Base-by-base conservation (phyloP, 108 stramenopile species). In the Skeletonema costatum region DNA sequence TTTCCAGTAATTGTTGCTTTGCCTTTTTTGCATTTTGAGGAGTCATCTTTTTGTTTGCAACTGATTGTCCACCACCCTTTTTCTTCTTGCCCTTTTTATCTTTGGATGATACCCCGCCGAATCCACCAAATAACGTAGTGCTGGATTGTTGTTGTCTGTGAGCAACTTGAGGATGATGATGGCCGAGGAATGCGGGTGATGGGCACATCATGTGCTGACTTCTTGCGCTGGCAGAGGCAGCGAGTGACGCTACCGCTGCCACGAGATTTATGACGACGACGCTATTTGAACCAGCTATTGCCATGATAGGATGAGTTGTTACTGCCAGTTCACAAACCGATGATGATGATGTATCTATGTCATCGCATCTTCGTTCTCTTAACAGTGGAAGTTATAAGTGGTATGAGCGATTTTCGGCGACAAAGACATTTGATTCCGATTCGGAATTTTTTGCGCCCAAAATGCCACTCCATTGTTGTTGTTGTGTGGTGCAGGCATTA, bases 91-190 rank as follows among this genome's bases (percentile, higher is more conserved):
- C 53, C 53, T 75, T 67, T 7, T 56, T 56, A 8, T 19, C 21
- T 59, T 38, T 59, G 8, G 51, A 38, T 33, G 66, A 56, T 31
- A 29, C 32, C 2, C 76, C 76, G 0, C 76, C 76, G 31, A 77
- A 77, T 12, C 76, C 76, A 56, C 68, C 76, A 48, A 68, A 69
- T 38, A 39, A 13, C 51, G 30, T 51, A 13, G 2, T 83, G 90
- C 29, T 87, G 86, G 84, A 61, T 85, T 2, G 77, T 81, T 13
- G 87, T 73, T 11, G 59, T 80, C 30, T 53, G 80, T 3, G 87
- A 79, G 32, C 79, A 81, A 2, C 17, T 84, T 64, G 63, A 4
- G 21, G 8, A 29, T 38, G 63, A 36, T 32, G 30, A 33, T 64
- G 35, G 11, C 63, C 41, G 36, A 64, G 9, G 36, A 64, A 64